Base-by-base conservation (phyloP, 495 filamentous ascomycete species). In the Parachaetomium inaequale region DNA sequence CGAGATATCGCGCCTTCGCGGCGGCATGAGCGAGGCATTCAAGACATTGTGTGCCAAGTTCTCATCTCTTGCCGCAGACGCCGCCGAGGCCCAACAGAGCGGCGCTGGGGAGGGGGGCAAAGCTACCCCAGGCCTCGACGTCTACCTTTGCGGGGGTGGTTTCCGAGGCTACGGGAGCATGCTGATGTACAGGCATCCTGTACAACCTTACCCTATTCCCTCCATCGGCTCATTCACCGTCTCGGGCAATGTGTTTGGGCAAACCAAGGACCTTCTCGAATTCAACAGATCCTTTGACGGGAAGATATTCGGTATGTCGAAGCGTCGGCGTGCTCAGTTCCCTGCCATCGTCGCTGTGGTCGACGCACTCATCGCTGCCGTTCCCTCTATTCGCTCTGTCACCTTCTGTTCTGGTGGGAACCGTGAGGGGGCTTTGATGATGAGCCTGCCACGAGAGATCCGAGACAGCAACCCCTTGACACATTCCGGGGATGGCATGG, bases 141-240 rank as follows among this genome's bases (percentile, higher is more conserved):
- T 97, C 2, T 93, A 93, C 70, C 83, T 97, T 50, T 95, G 89
- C 55, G 93, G 93, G 10, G 93, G 93, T 14, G 93, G 93, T 0
- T 96, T 96, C 71, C 81, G 93, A 17, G 93, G 93, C 29, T 96
- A 94, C 77, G 92, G 93, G 11, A 93, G 90, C 72, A 81, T 96
- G 31, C 76, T 96, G 17, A 88, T 95, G 82, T 79, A 85, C 68
- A 80, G 82, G 52, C 85, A 90, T 52, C 72, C 78, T 1, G 81
- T 87, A 29, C 76, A 83, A 52, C 88, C 87, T 0, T 97, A 97
- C 65, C 93, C 93, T 0, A 88, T 96, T 17, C 88, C 91, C 0
- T 84, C 88, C 50, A 88, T 96, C 74, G 93, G 94, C 40, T 87
- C 92, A 3, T 96, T 93, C 68, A 82, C 79, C 1, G 88, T 87